Evolutionary conservation across 2,329 filamentous ascomycete species (phyloP), one percentile per base, ranked within the genome.

Genomic region (Hypoxylon sp.): DNA sequence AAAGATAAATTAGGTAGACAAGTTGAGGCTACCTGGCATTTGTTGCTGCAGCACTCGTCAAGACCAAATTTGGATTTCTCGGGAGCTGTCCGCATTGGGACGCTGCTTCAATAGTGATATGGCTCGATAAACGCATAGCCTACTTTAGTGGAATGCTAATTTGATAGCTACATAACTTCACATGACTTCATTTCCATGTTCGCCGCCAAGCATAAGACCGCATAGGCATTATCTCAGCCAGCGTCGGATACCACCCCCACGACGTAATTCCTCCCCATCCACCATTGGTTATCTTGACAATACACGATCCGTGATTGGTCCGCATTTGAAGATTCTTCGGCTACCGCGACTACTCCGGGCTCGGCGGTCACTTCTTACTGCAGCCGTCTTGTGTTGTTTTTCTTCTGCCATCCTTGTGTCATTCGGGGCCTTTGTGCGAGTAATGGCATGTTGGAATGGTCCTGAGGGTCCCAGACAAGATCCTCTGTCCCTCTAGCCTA

Each of bases 1-100:
- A 17, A 8, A 56, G 58, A 32, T 46, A 69, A n/a, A n/a, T n/a
- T 39, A 58, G 53, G 56, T 42, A 54, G 44, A 24, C 15, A 39
- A 63, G 35, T 73, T 74, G 69, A 74, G 73, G 74, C 71, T 71
- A 75, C 68, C 70, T 75, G 72, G 72, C 74, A 72, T 64, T 56
- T 63, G 63, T 42, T 59, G 47, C 50, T 57, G 59, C 24, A 68
- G 44, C 44, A 72, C 54, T 74, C 50, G 50, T 72, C 64, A 69
- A 73, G 65, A 4, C 63, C 67, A 62, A 62, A 74, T 75, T 70
- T 72, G 68, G 73, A 67, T 68, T 66, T 68, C 55, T 69, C 69
- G 73, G 39, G 73, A 75, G 62, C 72, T 69, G 65, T 75, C 69
- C 70, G 27, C 57, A 71, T 74, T 60, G 65, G 71, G 72, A 60